These are phyloP conservation scores for Cladosporium sp. DNA, from an alignment of 2,329 filamentous ascomycete species.

Conservation along the genomic window DNA sequence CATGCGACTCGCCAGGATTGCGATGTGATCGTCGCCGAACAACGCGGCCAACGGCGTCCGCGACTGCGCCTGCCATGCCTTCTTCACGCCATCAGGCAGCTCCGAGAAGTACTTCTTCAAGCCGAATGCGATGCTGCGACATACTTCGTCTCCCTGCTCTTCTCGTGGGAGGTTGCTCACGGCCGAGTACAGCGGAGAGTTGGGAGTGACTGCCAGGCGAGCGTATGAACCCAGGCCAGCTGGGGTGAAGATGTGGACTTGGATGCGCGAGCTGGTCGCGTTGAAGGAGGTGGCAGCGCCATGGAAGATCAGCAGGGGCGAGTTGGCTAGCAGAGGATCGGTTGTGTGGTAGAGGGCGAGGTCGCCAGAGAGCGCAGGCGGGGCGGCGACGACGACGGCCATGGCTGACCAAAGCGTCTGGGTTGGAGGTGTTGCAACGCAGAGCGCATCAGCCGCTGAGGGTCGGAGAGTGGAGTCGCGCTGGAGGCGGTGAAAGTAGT, in stretches of 20 bases:
- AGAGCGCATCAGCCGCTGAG: slow-evolving; percentile 14
- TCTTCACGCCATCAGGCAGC: slow-evolving; percentile 74
- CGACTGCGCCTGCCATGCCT: slow-evolving; percentile 54
- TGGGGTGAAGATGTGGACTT: slow-evolving; percentile 87
- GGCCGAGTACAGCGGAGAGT: slow-evolving; percentile 84
- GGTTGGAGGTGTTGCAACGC: background rate
- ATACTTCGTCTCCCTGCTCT: slow-evolving; percentile 92
- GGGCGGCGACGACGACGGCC: slow-evolving; percentile 54
- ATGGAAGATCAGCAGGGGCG: slow-evolving; percentile 86
- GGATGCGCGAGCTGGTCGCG: slow-evolving; percentile 89
- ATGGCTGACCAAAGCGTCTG: slow-evolving; percentile 9
- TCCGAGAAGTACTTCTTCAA: slow-evolving; percentile 93
- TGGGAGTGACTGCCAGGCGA: slow-evolving; percentile 89
- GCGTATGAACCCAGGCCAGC: slow-evolving; percentile 88
- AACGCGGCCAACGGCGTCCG: slow-evolving; percentile 60
- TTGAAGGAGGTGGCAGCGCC: slow-evolving; percentile 75
- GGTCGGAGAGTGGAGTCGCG: slow-evolving; percentile 4
- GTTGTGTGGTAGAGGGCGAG: slow-evolving; percentile 86
- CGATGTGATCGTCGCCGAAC: slow-evolving; percentile 90
- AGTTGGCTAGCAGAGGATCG: slow-evolving; percentile 78
- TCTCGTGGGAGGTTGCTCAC: slow-evolving; percentile 89
- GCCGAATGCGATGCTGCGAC: slow-evolving; percentile 85
- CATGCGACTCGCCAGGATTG: slow-evolving; percentile 84
- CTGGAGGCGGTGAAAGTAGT: background rate
- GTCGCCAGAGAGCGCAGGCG: slow-evolving; percentile 75